Percentiles rank a stretch among this genome's conserved stretches.
Evolutionary conservation across 352 stramenopile genomes (phyloP).

Genomic region (Globisporangium paddicum): DNA sequence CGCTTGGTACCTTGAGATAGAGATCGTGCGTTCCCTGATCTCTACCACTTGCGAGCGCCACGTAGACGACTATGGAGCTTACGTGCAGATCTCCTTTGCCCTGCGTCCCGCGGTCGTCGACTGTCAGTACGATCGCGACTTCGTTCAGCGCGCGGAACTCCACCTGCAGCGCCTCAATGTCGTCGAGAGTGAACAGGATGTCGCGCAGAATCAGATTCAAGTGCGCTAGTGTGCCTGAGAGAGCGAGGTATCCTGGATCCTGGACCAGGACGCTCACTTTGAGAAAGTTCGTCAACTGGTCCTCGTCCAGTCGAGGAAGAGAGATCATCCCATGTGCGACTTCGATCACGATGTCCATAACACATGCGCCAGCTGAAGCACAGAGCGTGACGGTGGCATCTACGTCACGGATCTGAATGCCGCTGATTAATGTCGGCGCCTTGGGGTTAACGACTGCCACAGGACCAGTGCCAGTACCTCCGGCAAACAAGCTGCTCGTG

Average conservation of each 20-base stretch:
- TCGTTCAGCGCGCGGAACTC: slow-evolving; percentile 13
- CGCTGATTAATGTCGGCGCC: slow-evolving; percentile 21
- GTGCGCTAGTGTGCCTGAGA: slow-evolving; percentile 25
- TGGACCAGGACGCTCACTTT: slow-evolving; percentile 3
- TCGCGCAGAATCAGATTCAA: slow-evolving; percentile 40
- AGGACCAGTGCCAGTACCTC: slow-evolving; percentile 13
- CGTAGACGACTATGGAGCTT: slow-evolving; percentile 22
- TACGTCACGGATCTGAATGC: slow-evolving; percentile 44
- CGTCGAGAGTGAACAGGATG: slow-evolving; percentile 43
- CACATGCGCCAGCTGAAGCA: slow-evolving; percentile 19
- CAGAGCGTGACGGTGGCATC: slow-evolving; percentile 20
- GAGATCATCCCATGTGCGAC: slow-evolving; percentile 30
- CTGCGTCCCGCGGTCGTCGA: slow-evolving; percentile 51
- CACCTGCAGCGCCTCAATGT: slow-evolving; percentile 13
- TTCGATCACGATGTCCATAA: slow-evolving; percentile 59
- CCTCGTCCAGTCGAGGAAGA: slow-evolving; percentile 20
- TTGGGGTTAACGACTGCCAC: neutral
- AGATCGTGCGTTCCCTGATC: neutral
- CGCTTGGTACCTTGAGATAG: slow-evolving; percentile 7
- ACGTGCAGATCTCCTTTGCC: slow-evolving; percentile 47
- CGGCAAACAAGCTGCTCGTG: slow-evolving; percentile 13
- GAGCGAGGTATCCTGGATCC: slow-evolving; percentile 21
- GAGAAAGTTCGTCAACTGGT: neutral
- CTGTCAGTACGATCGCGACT: slow-evolving; percentile 42
- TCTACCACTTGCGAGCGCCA: slow-evolving; percentile 12